These are phyloP conservation scores for Pestalotiopsis sp. DNA, from an alignment of 2,329 filamentous ascomycete genomes.

Conservation along the genomic window DNA sequence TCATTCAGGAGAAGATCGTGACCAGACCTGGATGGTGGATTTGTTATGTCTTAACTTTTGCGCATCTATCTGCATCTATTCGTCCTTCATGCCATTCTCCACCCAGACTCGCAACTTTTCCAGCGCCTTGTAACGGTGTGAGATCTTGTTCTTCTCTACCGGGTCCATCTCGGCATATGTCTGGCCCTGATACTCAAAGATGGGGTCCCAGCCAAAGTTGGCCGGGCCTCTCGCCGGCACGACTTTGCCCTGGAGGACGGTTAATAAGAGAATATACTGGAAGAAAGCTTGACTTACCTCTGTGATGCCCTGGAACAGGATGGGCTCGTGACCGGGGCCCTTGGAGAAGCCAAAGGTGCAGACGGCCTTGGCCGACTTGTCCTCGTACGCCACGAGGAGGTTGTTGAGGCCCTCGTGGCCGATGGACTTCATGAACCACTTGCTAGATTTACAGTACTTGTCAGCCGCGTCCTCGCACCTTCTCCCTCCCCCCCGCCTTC, in stretches of 20 bases:
- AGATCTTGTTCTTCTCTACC: slow-evolving; percentile 84
- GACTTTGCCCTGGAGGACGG: slow-evolving; percentile 62
- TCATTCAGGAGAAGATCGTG: no score
- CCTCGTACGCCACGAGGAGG: slow-evolving; percentile 81
- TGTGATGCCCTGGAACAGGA: slow-evolving; percentile 90
- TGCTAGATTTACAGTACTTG: slow-evolving; percentile 53
- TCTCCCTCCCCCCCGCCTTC: background rate
- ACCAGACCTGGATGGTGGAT: slow-evolving; percentile 6
- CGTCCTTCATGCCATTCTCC: slow-evolving; percentile 36
- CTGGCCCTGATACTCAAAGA: slow-evolving; percentile 90
- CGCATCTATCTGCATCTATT: background rate
- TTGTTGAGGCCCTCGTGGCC: slow-evolving; percentile 88
- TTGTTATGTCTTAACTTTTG: background rate
- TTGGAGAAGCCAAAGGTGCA: slow-evolving; percentile 93
- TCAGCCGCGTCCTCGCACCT: slow-evolving; percentile 7
- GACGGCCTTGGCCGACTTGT: slow-evolving; percentile 90
- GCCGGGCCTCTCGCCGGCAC: slow-evolving; percentile 79
- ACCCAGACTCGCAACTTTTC: slow-evolving; percentile 85
- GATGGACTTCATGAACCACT: slow-evolving; percentile 86
- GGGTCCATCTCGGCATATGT: slow-evolving; percentile 97
- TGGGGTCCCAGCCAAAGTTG: slow-evolving; percentile 91
- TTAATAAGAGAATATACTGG: background rate
- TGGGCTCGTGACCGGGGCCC: slow-evolving; percentile 79
- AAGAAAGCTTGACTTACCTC: slow-evolving; percentile 51
- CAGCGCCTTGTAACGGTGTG: slow-evolving; percentile 85